Evolutionary conservation across 805 yeast genomes (phyloP).

Genomic region (Suhomyces sp.): DNA sequence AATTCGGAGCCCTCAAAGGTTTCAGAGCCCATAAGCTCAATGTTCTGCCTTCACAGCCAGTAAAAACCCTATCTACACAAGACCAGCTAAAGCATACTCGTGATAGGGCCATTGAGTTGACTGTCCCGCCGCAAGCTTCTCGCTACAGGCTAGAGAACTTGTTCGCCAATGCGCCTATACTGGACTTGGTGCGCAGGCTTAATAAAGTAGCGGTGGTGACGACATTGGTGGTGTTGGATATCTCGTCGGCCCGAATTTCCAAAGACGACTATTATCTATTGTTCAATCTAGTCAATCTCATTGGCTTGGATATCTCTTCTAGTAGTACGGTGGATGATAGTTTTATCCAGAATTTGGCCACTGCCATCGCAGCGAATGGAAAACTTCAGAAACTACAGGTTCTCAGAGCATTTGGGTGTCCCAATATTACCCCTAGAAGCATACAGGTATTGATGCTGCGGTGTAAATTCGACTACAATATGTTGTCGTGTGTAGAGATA

Average conservation of each 20-base stretch:
- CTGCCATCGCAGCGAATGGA: conserved; percentile 13
- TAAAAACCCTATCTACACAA: neutral
- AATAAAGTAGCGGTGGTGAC: conserved; percentile 12
- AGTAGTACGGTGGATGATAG: conserved; percentile 28
- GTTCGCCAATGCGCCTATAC: conserved; percentile 26
- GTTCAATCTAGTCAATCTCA: conserved; percentile 25
- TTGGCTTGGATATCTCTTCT: conserved; percentile 27
- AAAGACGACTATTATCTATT: conserved; percentile 23
- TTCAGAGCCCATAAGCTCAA: conserved; percentile 25
- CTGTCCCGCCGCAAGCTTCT: conserved; percentile 13
- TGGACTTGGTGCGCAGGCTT: conserved; percentile 19
- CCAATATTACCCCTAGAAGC: neutral
- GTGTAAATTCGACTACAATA: neutral
- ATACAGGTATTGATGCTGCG: neutral
- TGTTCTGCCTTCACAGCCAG: neutral
- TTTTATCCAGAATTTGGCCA: conserved; percentile 23
- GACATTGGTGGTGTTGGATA: conserved; percentile 23
- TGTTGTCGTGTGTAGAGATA: conserved; percentile 9
- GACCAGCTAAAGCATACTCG: conserved; percentile 5
- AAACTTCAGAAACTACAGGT: conserved; percentile 19
- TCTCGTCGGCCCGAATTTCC: conserved; percentile 17
- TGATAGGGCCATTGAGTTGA: conserved; percentile 13
- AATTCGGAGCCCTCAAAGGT: conserved; percentile 12
- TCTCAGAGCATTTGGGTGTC: conserved; percentile 23
- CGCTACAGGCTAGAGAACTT: conserved; percentile 37